Evolutionary conservation across 306 rosid species (phyloP).

Genomic region (Vachellia collinsii): DNA sequence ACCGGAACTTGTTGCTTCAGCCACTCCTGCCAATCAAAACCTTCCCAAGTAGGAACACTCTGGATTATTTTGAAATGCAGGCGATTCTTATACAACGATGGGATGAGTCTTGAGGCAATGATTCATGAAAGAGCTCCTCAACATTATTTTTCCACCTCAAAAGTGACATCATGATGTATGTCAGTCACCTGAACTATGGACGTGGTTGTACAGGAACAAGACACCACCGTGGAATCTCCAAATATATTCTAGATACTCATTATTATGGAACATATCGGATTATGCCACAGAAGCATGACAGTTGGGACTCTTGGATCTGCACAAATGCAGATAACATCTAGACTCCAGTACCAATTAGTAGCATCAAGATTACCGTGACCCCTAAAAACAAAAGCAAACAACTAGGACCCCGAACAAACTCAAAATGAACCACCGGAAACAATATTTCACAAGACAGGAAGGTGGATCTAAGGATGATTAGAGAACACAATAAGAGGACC

Average conservation of each 20-base stretch:
- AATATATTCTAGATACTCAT: background rate
- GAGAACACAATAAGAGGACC: no score
- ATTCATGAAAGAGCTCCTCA: slow-evolving; percentile 33
- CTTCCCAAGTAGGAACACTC: slow-evolving; percentile 33
- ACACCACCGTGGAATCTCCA: slow-evolving; percentile 26
- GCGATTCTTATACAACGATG: slow-evolving; percentile 32
- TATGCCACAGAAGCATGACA: slow-evolving; percentile 19
- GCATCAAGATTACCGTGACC: slow-evolving; percentile 24
- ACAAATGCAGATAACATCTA: slow-evolving; percentile 17
- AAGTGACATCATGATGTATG: slow-evolving; percentile 53
- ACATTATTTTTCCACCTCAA: slow-evolving; percentile 17
- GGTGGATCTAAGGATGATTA: background rate
- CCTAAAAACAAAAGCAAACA: slow-evolving; percentile 35
- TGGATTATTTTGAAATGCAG: slow-evolving; percentile 31
- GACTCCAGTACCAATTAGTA: slow-evolving; percentile 26
- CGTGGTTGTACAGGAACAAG: slow-evolving; percentile 34
- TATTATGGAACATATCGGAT: slow-evolving; percentile 27
- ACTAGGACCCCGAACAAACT: slow-evolving; percentile 45
- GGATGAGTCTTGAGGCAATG: slow-evolving; percentile 39
- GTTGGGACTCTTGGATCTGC: slow-evolving; percentile 35
- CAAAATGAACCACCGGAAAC: slow-evolving; percentile 43
- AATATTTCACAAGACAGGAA: slow-evolving; percentile 42
- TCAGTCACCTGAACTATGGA: slow-evolving; percentile 44
- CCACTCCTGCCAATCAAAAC: slow-evolving; percentile 40
- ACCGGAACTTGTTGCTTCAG: slow-evolving; percentile 42